A percentile compares a stretch with the other conserved stretches of the same genome.
phyloP scores from a whole-genome alignment of 1,284 basidiomycete genomes.

The Ganoderma boninense region DNA sequence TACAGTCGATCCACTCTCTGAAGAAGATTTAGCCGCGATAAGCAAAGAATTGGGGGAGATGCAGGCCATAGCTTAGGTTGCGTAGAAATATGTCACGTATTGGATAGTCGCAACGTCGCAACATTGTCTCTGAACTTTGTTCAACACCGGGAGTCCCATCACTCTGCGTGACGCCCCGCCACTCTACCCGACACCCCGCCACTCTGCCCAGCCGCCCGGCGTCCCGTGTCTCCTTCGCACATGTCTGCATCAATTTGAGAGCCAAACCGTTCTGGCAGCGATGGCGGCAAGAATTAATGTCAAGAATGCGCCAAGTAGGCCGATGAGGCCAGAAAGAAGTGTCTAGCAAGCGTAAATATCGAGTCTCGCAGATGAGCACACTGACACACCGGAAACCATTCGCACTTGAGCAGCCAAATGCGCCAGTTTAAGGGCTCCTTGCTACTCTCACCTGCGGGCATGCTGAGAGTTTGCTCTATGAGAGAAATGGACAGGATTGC shows the following conservation, averaged over 20 bases:
- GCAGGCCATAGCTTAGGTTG: too few species aligned
- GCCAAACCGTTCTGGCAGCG: background rate
- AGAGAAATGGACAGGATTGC: too few species aligned
- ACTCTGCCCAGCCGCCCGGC: too few species aligned
- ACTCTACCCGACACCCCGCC: background rate
- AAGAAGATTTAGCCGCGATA: background rate
- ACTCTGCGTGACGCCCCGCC: too few species aligned
- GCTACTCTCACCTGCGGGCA: too few species aligned
- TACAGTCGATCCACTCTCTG: background rate
- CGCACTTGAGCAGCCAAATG: background rate
- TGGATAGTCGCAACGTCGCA: too few species aligned
- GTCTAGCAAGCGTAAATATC: background rate
- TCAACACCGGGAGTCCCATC: too few species aligned
- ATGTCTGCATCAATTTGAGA: background rate
- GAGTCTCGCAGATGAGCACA: background rate
- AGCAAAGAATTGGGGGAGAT: background rate
- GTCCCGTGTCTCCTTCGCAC: too few species aligned
- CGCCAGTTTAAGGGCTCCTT: background rate
- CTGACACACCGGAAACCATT: background rate
- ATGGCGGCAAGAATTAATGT: background rate
- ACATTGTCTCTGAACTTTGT: too few species aligned
- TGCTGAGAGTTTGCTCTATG: too few species aligned
- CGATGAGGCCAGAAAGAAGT: background rate
- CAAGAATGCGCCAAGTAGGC: background rate
- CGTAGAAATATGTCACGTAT: too few species aligned